Percentiles rank a stretch among this genome's conserved stretches.
phyloP scores from a whole-genome alignment of 352 stramenopile genomes.

The Thalassiosira livingstoniorum region DNA sequence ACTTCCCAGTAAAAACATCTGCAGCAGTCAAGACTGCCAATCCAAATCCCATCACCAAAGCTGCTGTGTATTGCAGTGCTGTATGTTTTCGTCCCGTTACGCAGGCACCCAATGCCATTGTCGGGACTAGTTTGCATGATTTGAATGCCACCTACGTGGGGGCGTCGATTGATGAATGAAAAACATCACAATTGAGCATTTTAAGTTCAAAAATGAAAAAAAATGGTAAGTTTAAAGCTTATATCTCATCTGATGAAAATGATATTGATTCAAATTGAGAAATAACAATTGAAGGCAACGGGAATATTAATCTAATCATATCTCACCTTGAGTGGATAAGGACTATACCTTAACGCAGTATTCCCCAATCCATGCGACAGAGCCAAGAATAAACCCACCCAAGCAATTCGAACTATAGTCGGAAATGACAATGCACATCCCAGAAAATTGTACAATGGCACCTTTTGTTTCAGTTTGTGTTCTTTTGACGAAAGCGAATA shows the following conservation, averaged over 20 bases:
- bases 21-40: conserved; percentile 57
- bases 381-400: conserved; percentile 51
- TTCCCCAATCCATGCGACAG: conserved; percentile 63
- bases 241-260: too few relatives aligned
- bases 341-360: conserved; percentile 54
- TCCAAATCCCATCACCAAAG: conserved; percentile 60
- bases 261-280: too few relatives aligned
- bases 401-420: conserved; percentile 31
- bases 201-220: conserved; percentile 2
- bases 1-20: conserved; percentile 37
- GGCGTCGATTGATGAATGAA: background rate
- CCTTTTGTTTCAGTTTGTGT: too few relatives aligned
- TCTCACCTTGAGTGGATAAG: conserved; percentile 63
- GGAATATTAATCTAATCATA: background rate
- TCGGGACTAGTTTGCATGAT: conserved; percentile 67
- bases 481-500: too few relatives aligned
- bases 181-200: background rate
- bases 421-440: too few relatives aligned
- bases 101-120: conserved; percentile 55
- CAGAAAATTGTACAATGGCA: too few relatives aligned
- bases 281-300: background rate
- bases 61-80: conserved; percentile 55
- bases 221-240: too few relatives aligned
- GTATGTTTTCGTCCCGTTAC: conserved; percentile 50
- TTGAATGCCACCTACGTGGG: conserved; percentile 61